Evolutionary conservation across 2,329 filamentous ascomycete species (phyloP).

Genomic region (Beauveria scarabaeidicola): DNA sequence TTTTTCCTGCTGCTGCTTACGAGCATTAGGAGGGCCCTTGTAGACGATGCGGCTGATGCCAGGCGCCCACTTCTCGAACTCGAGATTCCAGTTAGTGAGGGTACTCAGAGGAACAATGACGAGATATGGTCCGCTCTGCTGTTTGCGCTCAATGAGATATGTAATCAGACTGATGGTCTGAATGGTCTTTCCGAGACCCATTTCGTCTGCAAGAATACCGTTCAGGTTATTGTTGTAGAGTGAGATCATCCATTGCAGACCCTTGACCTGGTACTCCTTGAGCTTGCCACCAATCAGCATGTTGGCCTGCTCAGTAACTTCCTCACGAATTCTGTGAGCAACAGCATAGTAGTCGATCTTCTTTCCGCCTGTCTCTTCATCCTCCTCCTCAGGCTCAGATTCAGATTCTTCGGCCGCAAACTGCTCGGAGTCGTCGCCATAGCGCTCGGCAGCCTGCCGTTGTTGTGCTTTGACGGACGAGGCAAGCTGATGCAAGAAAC

Average conservation of each 20-base stretch:
- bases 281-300: conserved; percentile 87
- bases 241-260: conserved; percentile 99
- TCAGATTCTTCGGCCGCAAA: conserved; percentile 52
- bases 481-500: conserved; percentile 91
- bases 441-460: conserved; percentile 69
- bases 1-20: conserved; percentile 86
- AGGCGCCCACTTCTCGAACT: conserved; percentile 98
- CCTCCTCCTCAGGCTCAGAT: conserved; percentile 59
- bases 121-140: conserved; percentile 82
- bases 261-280: conserved; percentile 98
- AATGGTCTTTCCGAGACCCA: conserved; percentile 99
- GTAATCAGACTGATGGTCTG: conserved; percentile 97
- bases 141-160: conserved; percentile 93
- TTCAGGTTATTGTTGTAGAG: conserved; percentile 99
- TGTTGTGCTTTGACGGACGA: conserved; percentile 93
- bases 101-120: conserved; percentile 97
- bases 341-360: conserved; percentile 99
- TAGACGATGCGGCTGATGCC: conserved; percentile 82
- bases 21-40: conserved; percentile 82
- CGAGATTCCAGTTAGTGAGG: conserved; percentile 95
- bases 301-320: conserved; percentile 70
- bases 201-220: conserved; percentile 96
- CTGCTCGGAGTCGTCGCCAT: conserved; percentile 53
- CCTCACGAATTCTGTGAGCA: conserved; percentile 90
- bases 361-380: conserved; percentile 57